These are phyloP conservation scores for Leucaena leucocephala DNA, from an alignment of 306 rosid species.

Conservation along the genomic window DNA sequence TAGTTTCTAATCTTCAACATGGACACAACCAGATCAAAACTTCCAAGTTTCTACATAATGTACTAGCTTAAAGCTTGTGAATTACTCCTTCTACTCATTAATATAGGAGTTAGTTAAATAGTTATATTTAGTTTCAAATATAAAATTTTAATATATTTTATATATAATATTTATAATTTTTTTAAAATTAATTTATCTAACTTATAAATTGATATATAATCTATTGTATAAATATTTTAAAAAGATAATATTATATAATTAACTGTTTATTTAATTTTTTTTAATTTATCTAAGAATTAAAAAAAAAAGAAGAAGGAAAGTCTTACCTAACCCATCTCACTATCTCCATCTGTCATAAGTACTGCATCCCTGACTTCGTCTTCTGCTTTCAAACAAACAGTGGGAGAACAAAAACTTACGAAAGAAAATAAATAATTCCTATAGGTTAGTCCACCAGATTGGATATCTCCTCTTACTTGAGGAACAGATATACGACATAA, in stretches of 20 bases:
- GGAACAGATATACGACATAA: neutral
- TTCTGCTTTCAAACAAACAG: slow-evolving; percentile 46
- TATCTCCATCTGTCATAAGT: slow-evolving; percentile 82
- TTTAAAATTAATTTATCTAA: too few relatives aligned
- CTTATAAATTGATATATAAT: too few relatives aligned
- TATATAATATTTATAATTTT: too few relatives aligned
- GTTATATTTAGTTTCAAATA: too few relatives aligned
- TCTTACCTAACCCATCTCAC: slow-evolving; percentile 82
- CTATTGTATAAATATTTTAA: too few relatives aligned
- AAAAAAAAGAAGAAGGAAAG: slow-evolving; percentile 6
- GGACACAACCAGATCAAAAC: neutral
- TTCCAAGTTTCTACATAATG: slow-evolving; percentile 6
- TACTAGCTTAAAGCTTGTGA: slow-evolving; percentile 9
- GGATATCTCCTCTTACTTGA: neutral
- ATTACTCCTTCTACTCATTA: neutral
- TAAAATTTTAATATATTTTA: too few relatives aligned
- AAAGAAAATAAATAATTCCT: neutral
- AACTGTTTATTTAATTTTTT: too few relatives aligned
- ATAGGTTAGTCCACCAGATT: neutral
- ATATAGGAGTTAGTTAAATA: too few relatives aligned
- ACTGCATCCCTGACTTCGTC: slow-evolving; percentile 76
- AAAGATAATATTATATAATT: too few relatives aligned
- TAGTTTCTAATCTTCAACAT: neutral
- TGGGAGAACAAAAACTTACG: slow-evolving; percentile 20
- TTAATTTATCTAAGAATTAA: neutral